phyloP scores from a whole-genome alignment of 768 basidiomycete species.

The Boletus sensibilis region DNA sequence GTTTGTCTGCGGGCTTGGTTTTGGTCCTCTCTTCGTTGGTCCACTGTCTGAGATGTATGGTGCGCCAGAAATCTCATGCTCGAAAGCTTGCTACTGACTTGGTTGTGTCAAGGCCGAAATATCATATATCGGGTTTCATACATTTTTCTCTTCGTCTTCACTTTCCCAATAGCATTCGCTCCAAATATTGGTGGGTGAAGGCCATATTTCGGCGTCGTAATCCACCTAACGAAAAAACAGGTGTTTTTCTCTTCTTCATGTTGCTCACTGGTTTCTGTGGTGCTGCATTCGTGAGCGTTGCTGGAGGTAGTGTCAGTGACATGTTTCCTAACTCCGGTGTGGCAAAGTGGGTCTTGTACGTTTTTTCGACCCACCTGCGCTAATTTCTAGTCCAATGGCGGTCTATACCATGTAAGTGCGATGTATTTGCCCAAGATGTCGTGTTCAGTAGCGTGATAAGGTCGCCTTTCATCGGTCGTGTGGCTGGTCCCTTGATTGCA shows the following conservation, averaged over 20 bases:
- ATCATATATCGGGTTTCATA: constrained; percentile 64
- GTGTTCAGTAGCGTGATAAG: constrained; percentile 12
- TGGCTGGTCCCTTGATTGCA: constrained; percentile 53
- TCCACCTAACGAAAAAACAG: constrained; percentile 28
- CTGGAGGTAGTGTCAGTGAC: constrained; percentile 60
- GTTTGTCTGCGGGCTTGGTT: constrained; percentile 41
- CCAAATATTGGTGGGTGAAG: constrained; percentile 50
- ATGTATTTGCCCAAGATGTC: not conserved
- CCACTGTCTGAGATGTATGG: constrained; percentile 43
- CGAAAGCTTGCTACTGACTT: not conserved
- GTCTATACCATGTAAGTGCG: constrained; percentile 44
- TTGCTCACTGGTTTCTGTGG: constrained; percentile 56
- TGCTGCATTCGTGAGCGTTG: constrained; percentile 58
- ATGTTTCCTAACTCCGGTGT: constrained; percentile 55
- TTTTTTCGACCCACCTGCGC: not conserved
- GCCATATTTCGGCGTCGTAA: not conserved
- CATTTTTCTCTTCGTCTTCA: constrained; percentile 56
- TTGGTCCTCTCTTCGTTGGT: constrained; percentile 37
- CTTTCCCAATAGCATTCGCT: constrained; percentile 73
- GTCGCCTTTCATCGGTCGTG: constrained; percentile 56
- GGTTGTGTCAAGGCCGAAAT: constrained; percentile 49
- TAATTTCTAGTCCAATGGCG: constrained; percentile 49
- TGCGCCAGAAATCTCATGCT: not conserved
- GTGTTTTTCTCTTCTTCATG: constrained; percentile 61
- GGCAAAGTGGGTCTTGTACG: constrained; percentile 46